phyloP scores from a whole-genome alignment of 495 filamentous ascomycete genomes.

The Beverwykella pulmonaria region DNA sequence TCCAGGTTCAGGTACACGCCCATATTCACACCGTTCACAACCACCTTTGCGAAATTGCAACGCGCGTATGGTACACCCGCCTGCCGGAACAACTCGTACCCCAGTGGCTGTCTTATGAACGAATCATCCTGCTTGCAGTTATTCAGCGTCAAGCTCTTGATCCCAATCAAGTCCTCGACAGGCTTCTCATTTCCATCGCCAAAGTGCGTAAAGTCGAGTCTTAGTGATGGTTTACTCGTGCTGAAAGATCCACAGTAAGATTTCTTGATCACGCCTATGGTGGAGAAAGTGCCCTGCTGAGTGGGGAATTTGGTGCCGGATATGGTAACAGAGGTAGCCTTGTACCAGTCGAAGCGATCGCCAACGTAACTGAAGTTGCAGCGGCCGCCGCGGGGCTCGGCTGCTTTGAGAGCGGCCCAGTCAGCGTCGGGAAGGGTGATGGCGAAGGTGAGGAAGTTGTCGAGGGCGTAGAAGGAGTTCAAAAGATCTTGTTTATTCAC shows the following conservation, averaged over 20 bases:
- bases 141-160: constrained; percentile 12
- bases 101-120: constrained; percentile 16
- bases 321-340: constrained; percentile 16
- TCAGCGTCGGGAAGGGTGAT: constrained; percentile 5
- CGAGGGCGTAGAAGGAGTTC: constrained; percentile 14
- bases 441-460: constrained; percentile 15
- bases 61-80: constrained; percentile 13
- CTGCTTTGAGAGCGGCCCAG: constrained; percentile 13
- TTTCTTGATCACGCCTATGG: constrained; percentile 23
- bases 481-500: constrained; percentile 6
- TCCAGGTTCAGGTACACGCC: constrained; percentile 20
- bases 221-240: constrained; percentile 11
- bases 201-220: constrained; percentile 8
- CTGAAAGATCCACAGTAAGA: constrained; percentile 23
- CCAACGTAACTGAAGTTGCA: constrained; percentile 11
- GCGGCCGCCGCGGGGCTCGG: constrained; percentile 9
- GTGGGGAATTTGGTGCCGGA: constrained; percentile 18
- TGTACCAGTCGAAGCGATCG: constrained; percentile 17
- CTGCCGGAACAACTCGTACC: constrained; percentile 18
- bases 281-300: constrained; percentile 3
- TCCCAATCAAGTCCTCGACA: constrained; percentile 12
- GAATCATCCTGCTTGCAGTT: constrained; percentile 12
- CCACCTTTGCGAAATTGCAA: constrained; percentile 20
- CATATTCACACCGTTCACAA: constrained; percentile 17
- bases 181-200: constrained; percentile 7